These are phyloP conservation scores for Exserohilum turcica DNA, from an alignment of 2,329 filamentous ascomycete genomes.

Conservation along the genomic window DNA sequence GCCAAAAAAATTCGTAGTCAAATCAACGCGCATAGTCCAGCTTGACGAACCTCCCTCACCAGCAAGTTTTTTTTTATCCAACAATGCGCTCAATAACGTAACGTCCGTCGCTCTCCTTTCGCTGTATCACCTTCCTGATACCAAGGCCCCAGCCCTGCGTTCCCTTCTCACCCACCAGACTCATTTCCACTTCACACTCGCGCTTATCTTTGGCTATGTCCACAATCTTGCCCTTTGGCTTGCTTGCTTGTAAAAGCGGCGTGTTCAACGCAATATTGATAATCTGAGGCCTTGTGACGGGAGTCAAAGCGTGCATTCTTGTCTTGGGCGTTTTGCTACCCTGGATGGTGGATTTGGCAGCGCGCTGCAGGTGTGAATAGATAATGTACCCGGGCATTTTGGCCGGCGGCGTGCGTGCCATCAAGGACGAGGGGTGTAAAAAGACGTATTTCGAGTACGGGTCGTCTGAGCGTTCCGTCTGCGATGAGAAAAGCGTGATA, in stretches of 20 bases:
- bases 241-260: constrained; percentile 80
- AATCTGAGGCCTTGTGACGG: constrained; percentile 76
- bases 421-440: constrained; percentile 82
- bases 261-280: constrained; percentile 82
- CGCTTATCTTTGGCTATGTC: constrained; percentile 59
- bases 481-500: constrained; percentile 76
- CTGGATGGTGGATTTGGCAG: constrained; percentile 54
- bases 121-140: constrained; percentile 82
- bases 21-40: neutral
- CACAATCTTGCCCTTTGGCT: constrained; percentile 83
- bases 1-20: neutral
- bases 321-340: constrained; percentile 61
- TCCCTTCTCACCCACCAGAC: constrained; percentile 70
- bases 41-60: neutral
- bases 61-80: constrained; percentile 11
- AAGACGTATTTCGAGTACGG: constrained; percentile 73
- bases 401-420: constrained; percentile 62
- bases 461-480: constrained; percentile 51
- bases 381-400: constrained; percentile 82
- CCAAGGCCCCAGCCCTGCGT: constrained; percentile 82
- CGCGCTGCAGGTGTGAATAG: constrained; percentile 82
- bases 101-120: constrained; percentile 67
- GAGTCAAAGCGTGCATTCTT: constrained; percentile 85
- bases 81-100: constrained; percentile 72
- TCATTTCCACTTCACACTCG: constrained; percentile 83